Evolutionary conservation across 768 basidiomycete genomes (phyloP).

Genomic region (Daedaleopsis nitida): DNA sequence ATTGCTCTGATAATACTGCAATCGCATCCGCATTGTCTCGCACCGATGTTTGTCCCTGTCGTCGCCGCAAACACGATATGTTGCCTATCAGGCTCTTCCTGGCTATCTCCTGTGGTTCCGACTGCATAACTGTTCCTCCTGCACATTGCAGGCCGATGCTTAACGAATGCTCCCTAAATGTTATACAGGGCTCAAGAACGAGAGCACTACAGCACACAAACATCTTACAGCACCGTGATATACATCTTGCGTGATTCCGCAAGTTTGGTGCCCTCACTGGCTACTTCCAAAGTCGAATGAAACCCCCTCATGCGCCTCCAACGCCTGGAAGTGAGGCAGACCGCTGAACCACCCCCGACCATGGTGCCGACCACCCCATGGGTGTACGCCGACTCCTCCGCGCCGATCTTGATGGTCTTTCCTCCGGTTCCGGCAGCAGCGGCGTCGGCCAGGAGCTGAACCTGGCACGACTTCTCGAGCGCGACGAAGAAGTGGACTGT

Average conservation of each 20-base stretch:
- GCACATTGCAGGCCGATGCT: too few species aligned
- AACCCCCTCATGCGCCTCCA: conserved; percentile 39
- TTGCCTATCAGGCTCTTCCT: neutral
- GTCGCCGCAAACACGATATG: neutral
- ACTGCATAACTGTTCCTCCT: too few species aligned
- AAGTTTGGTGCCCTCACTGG: too few species aligned
- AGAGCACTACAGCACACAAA: too few species aligned
- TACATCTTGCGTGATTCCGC: too few species aligned
- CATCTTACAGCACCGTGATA: too few species aligned
- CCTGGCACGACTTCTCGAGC: conserved; percentile 34
- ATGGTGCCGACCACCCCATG: conserved; percentile 14
- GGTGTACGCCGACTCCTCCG: conserved; percentile 29
- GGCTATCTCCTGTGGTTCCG: too few species aligned
- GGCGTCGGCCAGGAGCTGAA: conserved; percentile 32
- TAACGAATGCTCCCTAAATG: too few species aligned
- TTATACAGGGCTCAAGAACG: too few species aligned
- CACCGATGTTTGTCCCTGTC: too few species aligned
- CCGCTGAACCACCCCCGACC: conserved; percentile 42
- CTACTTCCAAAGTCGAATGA: conserved; percentile 11
- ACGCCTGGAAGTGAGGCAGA: conserved; percentile 38
- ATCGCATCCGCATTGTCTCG: conserved; percentile 15
- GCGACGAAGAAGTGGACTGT: conserved; percentile 28
- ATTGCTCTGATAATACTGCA: conserved; percentile 22
- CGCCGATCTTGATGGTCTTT: conserved; percentile 26
- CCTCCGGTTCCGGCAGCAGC: conserved; percentile 28